Conservation (phyloP, 2,329 filamentous ascomycete genomes). For the Grosmannia huntii region DNA sequence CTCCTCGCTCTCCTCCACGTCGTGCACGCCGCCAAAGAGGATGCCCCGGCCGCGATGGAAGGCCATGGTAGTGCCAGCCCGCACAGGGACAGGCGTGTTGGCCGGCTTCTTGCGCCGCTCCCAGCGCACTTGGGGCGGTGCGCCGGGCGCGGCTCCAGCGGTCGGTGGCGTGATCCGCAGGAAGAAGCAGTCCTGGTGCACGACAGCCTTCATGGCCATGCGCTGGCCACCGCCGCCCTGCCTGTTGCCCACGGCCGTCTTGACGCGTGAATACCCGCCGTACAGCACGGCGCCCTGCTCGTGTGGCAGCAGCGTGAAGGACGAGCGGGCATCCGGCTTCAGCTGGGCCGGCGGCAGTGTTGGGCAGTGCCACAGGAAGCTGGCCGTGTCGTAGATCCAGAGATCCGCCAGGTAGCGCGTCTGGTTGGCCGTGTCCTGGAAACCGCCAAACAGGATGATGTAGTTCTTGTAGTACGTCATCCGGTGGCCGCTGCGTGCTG, state of each 20-base stretch:
- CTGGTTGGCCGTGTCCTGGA: conserved; percentile 90
- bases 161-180: conserved; percentile 65
- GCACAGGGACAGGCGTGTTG: conserved; percentile 70
- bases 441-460: conserved; percentile 88
- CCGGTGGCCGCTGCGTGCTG: conserved; percentile 79
- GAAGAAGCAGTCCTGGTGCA: conserved; percentile 94
- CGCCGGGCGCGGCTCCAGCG: conserved; percentile 50
- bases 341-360: conserved; percentile 63
- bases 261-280: conserved; percentile 88
- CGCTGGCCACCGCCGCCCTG: conserved; percentile 40
- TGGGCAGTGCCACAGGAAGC: conserved; percentile 74
- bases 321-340: conserved; percentile 82
- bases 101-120: conserved; percentile 86
- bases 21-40: conserved; percentile 86
- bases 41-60: conserved; percentile 90
- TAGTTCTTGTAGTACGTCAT: conserved; percentile 98
- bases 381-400: conserved; percentile 89
- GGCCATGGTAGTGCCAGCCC: conserved; percentile 86
- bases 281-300: conserved; percentile 83
- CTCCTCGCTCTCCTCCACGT: conserved; percentile 83
- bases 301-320: conserved; percentile 83
- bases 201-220: conserved; percentile 70
- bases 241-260: conserved; percentile 50
- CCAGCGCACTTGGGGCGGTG: conserved; percentile 70
- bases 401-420: conserved; percentile 89